Conservation (phyloP, 345 rosid species). For the Moringa oleifera region DNA sequence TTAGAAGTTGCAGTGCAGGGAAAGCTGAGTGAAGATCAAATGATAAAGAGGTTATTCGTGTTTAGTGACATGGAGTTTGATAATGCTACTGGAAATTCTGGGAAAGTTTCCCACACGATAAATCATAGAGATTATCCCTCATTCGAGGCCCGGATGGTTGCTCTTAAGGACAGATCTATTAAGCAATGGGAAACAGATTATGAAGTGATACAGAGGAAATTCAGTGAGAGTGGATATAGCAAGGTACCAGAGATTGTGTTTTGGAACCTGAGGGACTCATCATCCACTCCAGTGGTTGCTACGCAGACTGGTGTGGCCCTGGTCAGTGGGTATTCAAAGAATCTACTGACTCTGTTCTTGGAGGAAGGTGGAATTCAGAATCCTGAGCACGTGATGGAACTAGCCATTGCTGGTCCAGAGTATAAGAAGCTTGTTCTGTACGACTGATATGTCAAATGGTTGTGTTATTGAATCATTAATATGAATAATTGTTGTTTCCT, state of each 20-base stretch:
- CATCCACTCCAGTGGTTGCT: constrained; percentile 23
- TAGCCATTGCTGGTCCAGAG: constrained; percentile 25
- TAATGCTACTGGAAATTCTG: constrained; percentile 11
- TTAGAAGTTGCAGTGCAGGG: constrained; percentile 39
- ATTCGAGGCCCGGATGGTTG: not conserved
- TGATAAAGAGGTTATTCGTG: constrained; percentile 57
- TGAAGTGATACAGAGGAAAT: constrained; percentile 35
- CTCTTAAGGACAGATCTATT: not conserved
- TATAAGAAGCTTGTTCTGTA: constrained; percentile 27
- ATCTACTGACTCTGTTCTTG: constrained; percentile 32
- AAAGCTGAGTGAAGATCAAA: constrained; percentile 36
- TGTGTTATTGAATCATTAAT: no score
- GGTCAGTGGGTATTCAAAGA: constrained; percentile 40
- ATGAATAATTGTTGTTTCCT: no score
- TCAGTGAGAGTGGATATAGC: constrained; percentile 31
- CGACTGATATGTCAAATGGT: no score
- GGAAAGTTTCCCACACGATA: no score
- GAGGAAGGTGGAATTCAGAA: constrained; percentile 26
- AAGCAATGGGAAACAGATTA: constrained; percentile 46
- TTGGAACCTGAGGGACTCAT: constrained; percentile 31
- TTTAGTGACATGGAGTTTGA: constrained; percentile 70
- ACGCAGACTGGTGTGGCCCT: constrained; percentile 32
- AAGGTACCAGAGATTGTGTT: constrained; percentile 36
- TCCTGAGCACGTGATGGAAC: constrained; percentile 28
- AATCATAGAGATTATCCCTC: no score